Evolutionary conservation across 2,329 filamentous ascomycete genomes (phyloP).

Genomic region (Penicillium sp.): DNA sequence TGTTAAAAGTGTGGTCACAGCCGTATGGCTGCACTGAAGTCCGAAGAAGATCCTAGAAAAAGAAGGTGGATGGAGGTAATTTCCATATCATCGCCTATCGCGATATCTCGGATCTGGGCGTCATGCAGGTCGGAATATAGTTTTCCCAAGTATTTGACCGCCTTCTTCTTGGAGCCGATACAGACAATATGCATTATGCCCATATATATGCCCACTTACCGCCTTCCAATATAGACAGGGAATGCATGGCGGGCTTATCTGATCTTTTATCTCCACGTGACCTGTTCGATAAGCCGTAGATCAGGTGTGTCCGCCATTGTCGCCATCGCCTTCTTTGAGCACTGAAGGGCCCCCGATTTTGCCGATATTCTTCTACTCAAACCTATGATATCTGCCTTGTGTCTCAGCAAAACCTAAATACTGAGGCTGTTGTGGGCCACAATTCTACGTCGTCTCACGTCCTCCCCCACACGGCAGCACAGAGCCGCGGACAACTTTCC

Average conservation of each 20-base stretch:
- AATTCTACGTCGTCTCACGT: background rate
- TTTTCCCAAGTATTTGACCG: conserved; percentile 3
- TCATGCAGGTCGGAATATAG: conserved; percentile 18
- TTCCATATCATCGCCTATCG: conserved; percentile 22
- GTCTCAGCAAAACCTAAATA: no score
- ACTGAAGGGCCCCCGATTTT: background rate
- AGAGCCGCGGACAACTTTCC: background rate
- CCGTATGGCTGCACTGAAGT: conserved; percentile 7
- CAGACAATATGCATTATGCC: background rate
- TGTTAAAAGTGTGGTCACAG: conserved; percentile 17
- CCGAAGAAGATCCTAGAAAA: background rate
- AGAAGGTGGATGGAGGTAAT: conserved; percentile 3
- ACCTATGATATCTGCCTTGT: background rate
- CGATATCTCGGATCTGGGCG: conserved; percentile 15
- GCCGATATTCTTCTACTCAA: background rate
- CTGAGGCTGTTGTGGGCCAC: background rate
- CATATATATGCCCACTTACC: background rate
- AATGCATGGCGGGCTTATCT: background rate
- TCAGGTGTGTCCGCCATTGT: background rate
- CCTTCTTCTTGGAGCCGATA: conserved; percentile 2
- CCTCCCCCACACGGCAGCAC: background rate
- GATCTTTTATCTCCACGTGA: background rate
- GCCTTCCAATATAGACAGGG: background rate
- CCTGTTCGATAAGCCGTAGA: background rate
- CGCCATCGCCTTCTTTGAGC: background rate